phyloP scores from a whole-genome alignment of 495 filamentous ascomycete species.

The Diplogelasinospora grovesii region DNA sequence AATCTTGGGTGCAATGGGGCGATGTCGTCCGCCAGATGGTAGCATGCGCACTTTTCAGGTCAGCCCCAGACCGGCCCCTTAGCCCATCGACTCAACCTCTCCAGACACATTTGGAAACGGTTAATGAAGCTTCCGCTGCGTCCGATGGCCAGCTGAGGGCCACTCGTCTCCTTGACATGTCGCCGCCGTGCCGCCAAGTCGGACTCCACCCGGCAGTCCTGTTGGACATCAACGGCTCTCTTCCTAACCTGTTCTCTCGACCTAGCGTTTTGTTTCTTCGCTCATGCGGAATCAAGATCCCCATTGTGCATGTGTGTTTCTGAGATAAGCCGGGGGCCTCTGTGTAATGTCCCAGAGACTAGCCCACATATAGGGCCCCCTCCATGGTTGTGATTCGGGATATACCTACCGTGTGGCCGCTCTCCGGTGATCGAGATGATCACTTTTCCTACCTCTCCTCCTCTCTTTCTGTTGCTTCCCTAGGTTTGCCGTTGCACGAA shows the following conservation, averaged over 20 bases:
- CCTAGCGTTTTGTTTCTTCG: conserved; percentile 10
- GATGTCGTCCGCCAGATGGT: not conserved
- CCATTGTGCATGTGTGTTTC: too few relatives aligned
- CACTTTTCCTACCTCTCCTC: too few relatives aligned
- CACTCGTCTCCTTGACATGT: not conserved
- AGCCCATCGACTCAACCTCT: not conserved
- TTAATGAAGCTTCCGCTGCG: not conserved
- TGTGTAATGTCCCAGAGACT: too few relatives aligned
- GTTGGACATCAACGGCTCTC: conserved; percentile 9
- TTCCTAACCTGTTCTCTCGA: conserved; percentile 5
- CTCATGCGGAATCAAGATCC: not conserved
- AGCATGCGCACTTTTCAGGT: too few relatives aligned
- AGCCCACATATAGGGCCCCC: too few relatives aligned
- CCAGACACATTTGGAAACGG: not conserved
- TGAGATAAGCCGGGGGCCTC: too few relatives aligned
- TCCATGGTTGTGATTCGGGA: too few relatives aligned
- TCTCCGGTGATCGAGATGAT: too few relatives aligned
- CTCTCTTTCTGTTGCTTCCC: too few relatives aligned
- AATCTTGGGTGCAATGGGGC: not conserved
- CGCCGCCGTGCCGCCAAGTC: not conserved
- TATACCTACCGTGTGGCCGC: too few relatives aligned
- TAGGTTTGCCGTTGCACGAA: too few relatives aligned
- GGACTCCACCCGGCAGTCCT: not conserved
- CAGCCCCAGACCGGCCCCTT: too few relatives aligned
- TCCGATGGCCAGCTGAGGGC: not conserved